phyloP scores from a whole-genome alignment of 2,329 filamentous ascomycete species.

The Aspergillus transmontanensis region DNA sequence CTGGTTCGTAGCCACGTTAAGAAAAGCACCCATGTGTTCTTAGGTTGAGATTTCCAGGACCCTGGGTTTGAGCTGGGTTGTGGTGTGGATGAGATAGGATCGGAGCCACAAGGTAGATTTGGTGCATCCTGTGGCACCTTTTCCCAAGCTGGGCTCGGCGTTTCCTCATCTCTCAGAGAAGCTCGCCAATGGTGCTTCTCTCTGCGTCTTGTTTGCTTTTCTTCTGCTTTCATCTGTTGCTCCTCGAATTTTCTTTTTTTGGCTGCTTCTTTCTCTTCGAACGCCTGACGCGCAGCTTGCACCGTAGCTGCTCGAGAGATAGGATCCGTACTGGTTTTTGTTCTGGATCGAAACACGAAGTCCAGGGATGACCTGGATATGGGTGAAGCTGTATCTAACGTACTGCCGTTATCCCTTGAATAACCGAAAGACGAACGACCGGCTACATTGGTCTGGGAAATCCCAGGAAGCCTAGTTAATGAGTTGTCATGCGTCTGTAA shows the following conservation, averaged over 20 bases:
- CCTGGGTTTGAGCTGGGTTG: conserved; percentile 16
- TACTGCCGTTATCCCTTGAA: conserved; percentile 53
- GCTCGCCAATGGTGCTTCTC: conserved; percentile 39
- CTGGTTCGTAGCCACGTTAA: conserved; percentile 60
- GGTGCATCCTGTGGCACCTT: conserved; percentile 27
- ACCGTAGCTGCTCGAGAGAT: conserved; percentile 59
- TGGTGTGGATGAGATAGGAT: conserved; percentile 6
- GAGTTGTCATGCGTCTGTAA: conserved; percentile 44
- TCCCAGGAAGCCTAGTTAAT: conserved; percentile 51
- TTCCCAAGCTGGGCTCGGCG: conserved; percentile 12
- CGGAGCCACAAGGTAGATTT: conserved; percentile 2
- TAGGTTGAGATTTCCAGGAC: conserved; percentile 36
- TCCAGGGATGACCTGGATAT: conserved; percentile 60
- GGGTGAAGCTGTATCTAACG: conserved; percentile 54
- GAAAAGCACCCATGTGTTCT: conserved; percentile 55
- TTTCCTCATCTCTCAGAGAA: conserved; percentile 21
- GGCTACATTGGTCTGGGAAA: conserved; percentile 56
- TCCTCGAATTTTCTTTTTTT: conserved; percentile 59
- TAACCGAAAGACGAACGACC: conserved; percentile 51
- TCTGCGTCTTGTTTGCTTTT: conserved; percentile 45
- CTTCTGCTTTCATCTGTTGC: conserved; percentile 53
- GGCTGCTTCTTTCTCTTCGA: conserved; percentile 61
- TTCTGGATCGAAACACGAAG: conserved; percentile 55
- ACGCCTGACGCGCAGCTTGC: conserved; percentile 58
- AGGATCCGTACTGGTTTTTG: conserved; percentile 54